Percentiles rank a stretch among this genome's conserved stretches.
These are phyloP conservation scores for Lithocarpus polystachyus DNA, from an alignment of 306 rosid species.

Conservation along the genomic window DNA sequence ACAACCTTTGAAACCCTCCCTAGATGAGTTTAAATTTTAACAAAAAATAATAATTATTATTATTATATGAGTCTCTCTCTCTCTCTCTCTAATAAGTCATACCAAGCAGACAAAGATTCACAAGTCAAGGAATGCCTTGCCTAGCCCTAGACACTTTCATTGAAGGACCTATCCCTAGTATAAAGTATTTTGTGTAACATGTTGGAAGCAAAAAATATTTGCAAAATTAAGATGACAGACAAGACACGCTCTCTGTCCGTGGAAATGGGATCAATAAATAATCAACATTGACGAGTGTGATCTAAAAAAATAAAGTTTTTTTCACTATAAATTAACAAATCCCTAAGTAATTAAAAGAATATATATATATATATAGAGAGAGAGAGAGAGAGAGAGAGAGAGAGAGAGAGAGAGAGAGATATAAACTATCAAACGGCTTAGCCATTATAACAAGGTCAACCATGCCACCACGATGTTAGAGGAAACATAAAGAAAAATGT, in stretches of 20 bases:
- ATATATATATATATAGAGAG: too few species aligned
- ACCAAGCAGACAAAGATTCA: constrained; percentile 45
- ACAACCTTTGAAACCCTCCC: too few species aligned
- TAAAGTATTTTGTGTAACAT: too few species aligned
- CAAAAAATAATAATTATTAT: too few species aligned
- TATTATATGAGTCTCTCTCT: too few species aligned
- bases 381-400: too few species aligned
- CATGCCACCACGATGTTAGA: constrained; percentile 1
- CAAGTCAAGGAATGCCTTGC: constrained; percentile 43
- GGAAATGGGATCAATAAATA: constrained; percentile 24
- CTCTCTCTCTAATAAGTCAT: not conserved
- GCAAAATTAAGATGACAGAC: constrained; percentile 17
- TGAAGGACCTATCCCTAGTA: too few species aligned
- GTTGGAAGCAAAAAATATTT: not conserved
- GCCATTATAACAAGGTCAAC: constrained; percentile 5
- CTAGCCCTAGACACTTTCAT: too few species aligned
- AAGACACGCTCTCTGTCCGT: constrained; percentile 33
- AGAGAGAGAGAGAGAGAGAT: too few species aligned
- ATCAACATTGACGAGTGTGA: not conserved
- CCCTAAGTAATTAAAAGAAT: not conserved
- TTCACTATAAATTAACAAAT: not conserved
- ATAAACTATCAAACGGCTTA: too few species aligned
- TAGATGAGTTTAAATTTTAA: too few species aligned
- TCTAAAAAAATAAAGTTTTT: not conserved
- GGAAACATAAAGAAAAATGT: not conserved